Base-by-base conservation (phyloP, 2,329 filamentous ascomycete genomes). In the Seiridium unicorne region DNA sequence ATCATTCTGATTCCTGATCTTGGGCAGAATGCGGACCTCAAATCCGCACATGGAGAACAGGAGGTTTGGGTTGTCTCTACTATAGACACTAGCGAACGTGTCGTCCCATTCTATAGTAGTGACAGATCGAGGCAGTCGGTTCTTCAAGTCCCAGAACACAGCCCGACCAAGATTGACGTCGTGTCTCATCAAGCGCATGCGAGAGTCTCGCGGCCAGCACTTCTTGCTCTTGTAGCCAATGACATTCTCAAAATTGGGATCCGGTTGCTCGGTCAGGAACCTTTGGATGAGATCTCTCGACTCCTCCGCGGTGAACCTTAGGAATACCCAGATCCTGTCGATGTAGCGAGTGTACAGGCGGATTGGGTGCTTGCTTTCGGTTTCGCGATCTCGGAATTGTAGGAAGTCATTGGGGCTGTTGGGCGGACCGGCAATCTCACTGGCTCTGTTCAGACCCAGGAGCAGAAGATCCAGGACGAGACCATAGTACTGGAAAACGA, bases 141-240 rank as follows among this genome's bases (percentile, higher is more conserved):
- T 99, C 84, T 99, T 98, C 74, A 99, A 77, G 72, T 99, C 94
- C 95, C 95, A 99, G 80, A 99, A 99, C 1, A 97, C 95, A 61
- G 96, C 96, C 62, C 96, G 89, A 47, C 96, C 95, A 47, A 99
- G 87, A 69, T 99, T 98, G 66, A 99, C 96, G 77, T 99, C 95
- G 75, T 99, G 95, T 64, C 95, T 89, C 95, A 99, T 99, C 69
- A 99, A 78, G 51, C 96, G 89, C 96, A 99, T 99, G 55, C 95
- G 88, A 32, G 93, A 97, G 73, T 99, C 95, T 69, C 95, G 88
- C 47, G 95, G 96, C 95, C 95, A 99, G 77, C 96, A 99, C 75
- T 98, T 99, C 82, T 99, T 99, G 78, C 96, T 99, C 80, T 92
- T 93, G 77, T 98, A 99, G 0, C 95, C 95, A 68, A 99, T 98